Conservation (phyloP, 306 rosid genomes). For the Delonix regia region DNA sequence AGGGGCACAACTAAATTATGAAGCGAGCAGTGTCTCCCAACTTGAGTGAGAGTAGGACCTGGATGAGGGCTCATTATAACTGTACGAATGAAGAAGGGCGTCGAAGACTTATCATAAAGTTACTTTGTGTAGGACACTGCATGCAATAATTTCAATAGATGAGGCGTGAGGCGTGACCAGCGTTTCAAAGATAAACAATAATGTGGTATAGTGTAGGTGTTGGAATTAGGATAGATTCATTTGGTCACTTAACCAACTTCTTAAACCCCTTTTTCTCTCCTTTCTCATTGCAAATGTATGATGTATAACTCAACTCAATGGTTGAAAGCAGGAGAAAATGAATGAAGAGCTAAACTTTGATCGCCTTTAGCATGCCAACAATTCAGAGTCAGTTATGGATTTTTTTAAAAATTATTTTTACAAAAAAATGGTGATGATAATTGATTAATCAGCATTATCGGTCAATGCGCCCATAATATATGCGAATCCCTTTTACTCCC, state of each 20-base stretch:
- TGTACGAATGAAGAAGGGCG: conserved; percentile 19
- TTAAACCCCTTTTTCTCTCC: conserved; percentile 11
- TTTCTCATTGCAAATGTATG: background rate
- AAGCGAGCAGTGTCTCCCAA: conserved; percentile 9
- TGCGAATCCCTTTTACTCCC: background rate
- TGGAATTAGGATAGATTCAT: conserved; percentile 16
- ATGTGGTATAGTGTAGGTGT: background rate
- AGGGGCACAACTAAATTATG: conserved; percentile 28
- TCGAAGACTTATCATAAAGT: conserved; percentile 9
- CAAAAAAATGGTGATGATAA: no score
- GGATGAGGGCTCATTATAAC: conserved; percentile 31
- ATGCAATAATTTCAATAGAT: conserved; percentile 37
- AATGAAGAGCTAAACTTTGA: background rate
- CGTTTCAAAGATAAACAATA: conserved; percentile 21
- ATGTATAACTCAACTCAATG: background rate
- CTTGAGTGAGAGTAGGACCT: conserved; percentile 20
- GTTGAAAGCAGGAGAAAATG: background rate
- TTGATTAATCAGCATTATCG: background rate
- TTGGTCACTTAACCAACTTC: background rate
- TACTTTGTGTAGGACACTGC: conserved; percentile 24
- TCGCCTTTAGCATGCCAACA: background rate
- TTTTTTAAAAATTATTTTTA: no score
- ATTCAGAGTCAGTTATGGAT: background rate
- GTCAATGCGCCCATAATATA: background rate
- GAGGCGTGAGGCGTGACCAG: conserved; percentile 32